A percentile compares a stretch with the other conserved stretches of the same genome.
Conservation (phyloP, 2,329 filamentous ascomycete species). For the Fusarium metavorans region DNA sequence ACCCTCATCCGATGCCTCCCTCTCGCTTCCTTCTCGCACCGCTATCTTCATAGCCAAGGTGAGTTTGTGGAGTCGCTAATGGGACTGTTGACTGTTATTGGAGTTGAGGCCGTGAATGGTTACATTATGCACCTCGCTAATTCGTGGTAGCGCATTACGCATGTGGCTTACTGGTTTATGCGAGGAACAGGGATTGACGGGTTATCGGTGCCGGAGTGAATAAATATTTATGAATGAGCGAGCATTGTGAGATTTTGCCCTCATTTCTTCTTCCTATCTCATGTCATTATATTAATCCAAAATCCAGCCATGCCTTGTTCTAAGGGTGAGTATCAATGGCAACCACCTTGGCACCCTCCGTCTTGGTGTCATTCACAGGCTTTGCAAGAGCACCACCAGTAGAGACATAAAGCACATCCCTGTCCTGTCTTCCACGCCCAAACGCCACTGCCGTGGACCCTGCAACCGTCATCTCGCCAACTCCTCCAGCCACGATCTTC, state of each 20-base stretch:
- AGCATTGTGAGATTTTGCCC: background rate
- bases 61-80: background rate
- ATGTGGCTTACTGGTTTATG: background rate
- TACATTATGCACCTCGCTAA: background rate
- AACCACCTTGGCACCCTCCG: slow-evolving; percentile 38
- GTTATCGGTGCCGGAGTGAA: background rate
- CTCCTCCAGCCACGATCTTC: slow-evolving; percentile 27
- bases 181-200: background rate
- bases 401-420: slow-evolving; percentile 23
- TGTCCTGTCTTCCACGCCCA: slow-evolving; percentile 23
- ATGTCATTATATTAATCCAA: background rate
- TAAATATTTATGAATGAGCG: background rate
- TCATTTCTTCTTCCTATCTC: background rate
- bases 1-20: background rate
- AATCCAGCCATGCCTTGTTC: background rate
- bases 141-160: background rate
- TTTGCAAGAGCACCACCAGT: slow-evolving; percentile 27
- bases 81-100: background rate
- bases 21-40: background rate
- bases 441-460: slow-evolving; percentile 38
- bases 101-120: background rate
- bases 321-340: slow-evolving; percentile 13
- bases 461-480: slow-evolving; percentile 30
- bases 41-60: background rate
- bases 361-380: slow-evolving; percentile 30